Evolutionary conservation across 164 flowering plant species (phyloP).

Genomic region (Cinnamomum micranthum): DNA sequence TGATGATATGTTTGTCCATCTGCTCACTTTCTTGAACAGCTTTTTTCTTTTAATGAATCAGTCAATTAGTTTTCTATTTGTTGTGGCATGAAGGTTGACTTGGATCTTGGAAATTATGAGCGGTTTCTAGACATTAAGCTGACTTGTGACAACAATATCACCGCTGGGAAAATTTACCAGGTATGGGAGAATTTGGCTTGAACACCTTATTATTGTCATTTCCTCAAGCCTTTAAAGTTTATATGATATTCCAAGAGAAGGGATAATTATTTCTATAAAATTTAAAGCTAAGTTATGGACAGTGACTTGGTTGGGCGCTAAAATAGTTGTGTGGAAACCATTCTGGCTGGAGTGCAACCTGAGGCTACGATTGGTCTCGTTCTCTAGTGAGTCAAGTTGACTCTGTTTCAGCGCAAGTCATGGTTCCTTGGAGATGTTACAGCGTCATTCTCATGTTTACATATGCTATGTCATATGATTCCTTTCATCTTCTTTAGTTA

Average conservation of each 20-base stretch:
- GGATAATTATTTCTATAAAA: background rate
- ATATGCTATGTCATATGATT: constrained; percentile 3
- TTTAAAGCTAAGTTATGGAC: background rate
- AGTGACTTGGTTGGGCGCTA: background rate
- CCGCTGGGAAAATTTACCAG: constrained; percentile 94
- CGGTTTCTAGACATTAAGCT: constrained; percentile 74
- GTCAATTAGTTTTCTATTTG: background rate
- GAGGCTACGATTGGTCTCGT: background rate
- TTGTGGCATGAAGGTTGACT: constrained; percentile 65
- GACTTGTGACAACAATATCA: constrained; percentile 90
- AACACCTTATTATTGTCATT: background rate
- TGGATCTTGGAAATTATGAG: constrained; percentile 98
- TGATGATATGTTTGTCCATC: background rate
- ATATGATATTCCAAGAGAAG: background rate
- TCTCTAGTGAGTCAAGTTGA: background rate
- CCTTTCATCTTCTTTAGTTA: background rate
- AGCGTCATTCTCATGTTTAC: background rate
- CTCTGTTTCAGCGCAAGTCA: background rate
- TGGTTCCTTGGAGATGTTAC: background rate
- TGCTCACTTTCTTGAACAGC: background rate
- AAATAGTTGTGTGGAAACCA: background rate
- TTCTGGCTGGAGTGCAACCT: background rate
- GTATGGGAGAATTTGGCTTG: constrained; percentile 19
- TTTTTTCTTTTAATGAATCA: background rate
- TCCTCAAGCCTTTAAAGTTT: background rate